Base-by-base conservation (phyloP, 2,329 filamentous ascomycete genomes). In the Sarocladium oryzae region DNA sequence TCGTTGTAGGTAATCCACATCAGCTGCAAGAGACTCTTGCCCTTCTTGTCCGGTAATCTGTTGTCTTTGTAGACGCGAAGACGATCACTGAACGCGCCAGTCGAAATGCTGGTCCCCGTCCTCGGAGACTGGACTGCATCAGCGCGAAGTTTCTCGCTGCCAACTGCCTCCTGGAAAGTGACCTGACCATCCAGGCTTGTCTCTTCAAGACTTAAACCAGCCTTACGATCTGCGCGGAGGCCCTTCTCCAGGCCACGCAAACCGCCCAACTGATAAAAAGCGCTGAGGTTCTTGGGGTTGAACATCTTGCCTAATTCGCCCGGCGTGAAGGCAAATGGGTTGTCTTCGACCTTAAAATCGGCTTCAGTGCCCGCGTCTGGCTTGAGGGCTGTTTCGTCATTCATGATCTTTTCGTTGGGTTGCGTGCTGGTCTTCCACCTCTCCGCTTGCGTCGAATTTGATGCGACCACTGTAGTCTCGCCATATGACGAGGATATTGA, bases 1-100 rank as follows among this genome's bases (percentile, higher is more conserved):
- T 91, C 87, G 68, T 90, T 88, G 65, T 89, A 89, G 0, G 87
- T 88, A 59, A 90, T 86, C 86, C 86, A 90, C 67, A 88, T 86
- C 37, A 91, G 72, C 61, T 87, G 73, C 40, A 88, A 71, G 36
- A 90, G 75, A 56, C 73, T 85, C 70, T 89, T 90, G 40, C 84
- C 78, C 69, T 89, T 88, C 66, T 85, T 85, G 60, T 81, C 84
- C 0, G 87, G 87, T 32, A 91, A 69, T 38, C 81, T 74, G 62
- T 91, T 91, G 66, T 89, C 84, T 58, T 74, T 77, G 63, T 80
- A 90, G 26, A 89, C 79, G 32, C 86, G 82, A 60, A 82, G 83
- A 53, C 87, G 78, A 58, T 89, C 86, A 13, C 66, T 63, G 55
- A 82, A 87, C 2, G 70, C 66, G 28, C 63, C 52, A 15, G 49